These are phyloP conservation scores for Fraxinus platypoda DNA, from an alignment of 305 asterid genomes.

Conservation along the genomic window DNA sequence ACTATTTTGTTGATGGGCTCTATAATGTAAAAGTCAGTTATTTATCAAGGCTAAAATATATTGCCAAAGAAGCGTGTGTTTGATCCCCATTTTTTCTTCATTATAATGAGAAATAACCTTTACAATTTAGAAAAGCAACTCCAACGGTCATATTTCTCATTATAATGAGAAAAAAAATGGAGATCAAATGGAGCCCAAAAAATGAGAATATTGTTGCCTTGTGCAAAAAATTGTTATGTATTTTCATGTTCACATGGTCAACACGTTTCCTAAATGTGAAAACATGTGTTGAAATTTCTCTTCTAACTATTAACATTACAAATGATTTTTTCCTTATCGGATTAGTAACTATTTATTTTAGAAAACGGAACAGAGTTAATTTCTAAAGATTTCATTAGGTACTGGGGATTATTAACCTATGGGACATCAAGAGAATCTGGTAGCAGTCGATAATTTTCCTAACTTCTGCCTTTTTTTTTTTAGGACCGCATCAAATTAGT, in stretches of 20 bases:
- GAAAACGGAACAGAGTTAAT: neutral
- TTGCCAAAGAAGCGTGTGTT: neutral
- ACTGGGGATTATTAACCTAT: neutral
- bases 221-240: neutral
- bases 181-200: neutral
- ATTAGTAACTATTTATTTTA: neutral
- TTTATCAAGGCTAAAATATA: neutral
- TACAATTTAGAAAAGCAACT: too few species aligned
- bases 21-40: neutral
- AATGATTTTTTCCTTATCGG: neutral
- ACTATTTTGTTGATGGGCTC: neutral
- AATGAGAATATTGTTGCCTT: neutral
- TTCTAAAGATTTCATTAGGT: neutral
- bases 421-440: conserved; percentile 11
- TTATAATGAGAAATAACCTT: too few species aligned
- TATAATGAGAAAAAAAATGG: too few species aligned
- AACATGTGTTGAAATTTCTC: neutral
- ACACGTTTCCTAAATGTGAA: neutral
- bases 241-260: neutral
- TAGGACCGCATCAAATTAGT: conserved; percentile 93
- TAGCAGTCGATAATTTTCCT: neutral
- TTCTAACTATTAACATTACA: neutral
- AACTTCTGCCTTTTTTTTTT: conserved; percentile 9
- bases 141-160: too few species aligned
- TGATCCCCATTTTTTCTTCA: too few species aligned